Conservation (phyloP, 2,329 filamentous ascomycete species). For the Phymatotrichopsis omnivora region DNA sequence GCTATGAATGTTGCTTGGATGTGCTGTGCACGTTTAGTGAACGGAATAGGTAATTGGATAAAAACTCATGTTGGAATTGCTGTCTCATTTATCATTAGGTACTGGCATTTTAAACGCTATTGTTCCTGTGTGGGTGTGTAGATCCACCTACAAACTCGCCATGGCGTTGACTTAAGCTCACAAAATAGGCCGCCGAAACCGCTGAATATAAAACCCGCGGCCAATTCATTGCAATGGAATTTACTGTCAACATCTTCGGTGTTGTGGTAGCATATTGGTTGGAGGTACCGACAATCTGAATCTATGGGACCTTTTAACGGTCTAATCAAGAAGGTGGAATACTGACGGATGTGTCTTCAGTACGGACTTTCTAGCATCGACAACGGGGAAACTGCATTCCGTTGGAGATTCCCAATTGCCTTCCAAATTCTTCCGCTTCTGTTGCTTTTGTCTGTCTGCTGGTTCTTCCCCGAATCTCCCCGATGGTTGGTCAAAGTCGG, state of each 20-base stretch:
- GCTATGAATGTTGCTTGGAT: constrained; percentile 59
- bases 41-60: no score
- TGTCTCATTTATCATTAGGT: constrained; percentile 40
- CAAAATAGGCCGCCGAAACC: constrained; percentile 50
- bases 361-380: constrained; percentile 52
- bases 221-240: constrained; percentile 60
- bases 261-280: constrained; percentile 55
- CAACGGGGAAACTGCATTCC: constrained; percentile 47
- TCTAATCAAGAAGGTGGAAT: neutral
- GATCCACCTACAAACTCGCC: neutral
- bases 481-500: constrained; percentile 45
- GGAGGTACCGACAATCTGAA: constrained; percentile 28
- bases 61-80: neutral
- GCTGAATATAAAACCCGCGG: constrained; percentile 58
- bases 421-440: constrained; percentile 50
- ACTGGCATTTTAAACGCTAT: constrained; percentile 62
- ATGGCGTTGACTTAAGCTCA: no score
- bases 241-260: constrained; percentile 63
- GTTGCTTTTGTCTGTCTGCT: constrained; percentile 44
- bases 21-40: constrained; percentile 46
- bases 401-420: constrained; percentile 53
- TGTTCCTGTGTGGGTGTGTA: constrained; percentile 50
- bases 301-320: neutral
- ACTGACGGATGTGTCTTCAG: constrained; percentile 16
- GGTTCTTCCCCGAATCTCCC: constrained; percentile 43